Percentiles rank a stretch among this genome's conserved stretches.
phyloP scores from a whole-genome alignment of 2,329 filamentous ascomycete genomes.

The Mollisiaceae sp. region DNA sequence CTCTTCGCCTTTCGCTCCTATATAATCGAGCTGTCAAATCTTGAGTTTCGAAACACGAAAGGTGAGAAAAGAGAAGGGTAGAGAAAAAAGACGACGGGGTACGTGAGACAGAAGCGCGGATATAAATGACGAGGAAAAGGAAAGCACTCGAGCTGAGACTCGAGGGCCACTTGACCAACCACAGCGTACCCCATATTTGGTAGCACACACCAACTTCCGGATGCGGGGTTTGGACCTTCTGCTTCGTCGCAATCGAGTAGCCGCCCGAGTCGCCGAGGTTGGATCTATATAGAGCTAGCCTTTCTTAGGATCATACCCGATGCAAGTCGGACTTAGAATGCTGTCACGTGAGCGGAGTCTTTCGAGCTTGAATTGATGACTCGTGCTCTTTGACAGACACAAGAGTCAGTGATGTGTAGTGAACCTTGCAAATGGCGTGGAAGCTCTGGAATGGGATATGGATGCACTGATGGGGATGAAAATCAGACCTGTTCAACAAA shows the following conservation, averaged over 20 bases:
- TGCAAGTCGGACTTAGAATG: background rate
- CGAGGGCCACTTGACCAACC: constrained; percentile 3
- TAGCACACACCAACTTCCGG: background rate
- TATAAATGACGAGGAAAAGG: background rate
- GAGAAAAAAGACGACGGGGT: background rate
- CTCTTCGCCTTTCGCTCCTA: background rate
- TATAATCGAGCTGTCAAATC: background rate
- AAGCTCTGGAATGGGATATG: background rate
- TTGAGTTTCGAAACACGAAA: background rate
- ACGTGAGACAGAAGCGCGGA: background rate
- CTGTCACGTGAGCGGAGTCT: background rate
- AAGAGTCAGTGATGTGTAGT: background rate
- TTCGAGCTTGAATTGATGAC: background rate
- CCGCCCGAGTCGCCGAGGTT: constrained; percentile 1
- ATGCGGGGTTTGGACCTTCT: background rate
- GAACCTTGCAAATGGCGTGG: background rate
- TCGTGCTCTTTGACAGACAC: background rate
- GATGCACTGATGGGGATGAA: background rate
- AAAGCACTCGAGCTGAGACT: background rate
- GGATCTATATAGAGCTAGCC: background rate
- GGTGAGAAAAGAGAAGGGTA: background rate
- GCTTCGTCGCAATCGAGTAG: constrained; percentile 5
- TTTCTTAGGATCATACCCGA: background rate
- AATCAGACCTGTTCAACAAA: too few species aligned
- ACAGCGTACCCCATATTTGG: constrained; percentile 7